A percentile compares a stretch with the other conserved stretches of the same genome.
phyloP scores from a whole-genome alignment of 345 rosid species.

The Murraya koenigii region DNA sequence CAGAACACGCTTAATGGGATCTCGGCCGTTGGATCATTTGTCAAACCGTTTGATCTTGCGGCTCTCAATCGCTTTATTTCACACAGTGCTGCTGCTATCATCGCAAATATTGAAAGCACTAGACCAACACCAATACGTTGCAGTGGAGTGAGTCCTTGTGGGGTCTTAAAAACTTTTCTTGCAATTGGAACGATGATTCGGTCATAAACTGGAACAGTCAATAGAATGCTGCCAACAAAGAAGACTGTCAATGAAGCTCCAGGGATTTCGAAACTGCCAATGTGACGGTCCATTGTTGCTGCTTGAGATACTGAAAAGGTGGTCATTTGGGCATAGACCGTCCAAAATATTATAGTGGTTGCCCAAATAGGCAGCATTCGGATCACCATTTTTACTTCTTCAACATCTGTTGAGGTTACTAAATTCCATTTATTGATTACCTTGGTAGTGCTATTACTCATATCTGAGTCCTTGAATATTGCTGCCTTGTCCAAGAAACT shows the following conservation, averaged over 20 bases:
- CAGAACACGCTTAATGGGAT: constrained; percentile 78
- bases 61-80: constrained; percentile 60
- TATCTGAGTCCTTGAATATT: constrained; percentile 39
- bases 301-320: constrained; percentile 95
- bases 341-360: constrained; percentile 86
- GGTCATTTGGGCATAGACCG: constrained; percentile 92
- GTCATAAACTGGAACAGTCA: constrained; percentile 83
- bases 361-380: constrained; percentile 96
- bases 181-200: constrained; percentile 52
- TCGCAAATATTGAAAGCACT: constrained; percentile 48
- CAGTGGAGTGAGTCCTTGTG: constrained; percentile 77
- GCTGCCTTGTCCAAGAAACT: constrained; percentile 92
- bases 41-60: constrained; percentile 41
- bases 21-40: constrained; percentile 33
- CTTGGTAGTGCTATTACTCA: neutral
- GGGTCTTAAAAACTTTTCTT: constrained; percentile 50
- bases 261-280: constrained; percentile 77
- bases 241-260: constrained; percentile 72
- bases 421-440: constrained; percentile 65
- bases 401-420: constrained; percentile 85
- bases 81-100: constrained; percentile 67
- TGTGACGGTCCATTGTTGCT: constrained; percentile 83
- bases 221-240: constrained; percentile 80
- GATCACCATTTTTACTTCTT: constrained; percentile 84
- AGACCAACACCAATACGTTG: constrained; percentile 83